Base-by-base conservation (phyloP, 2,329 filamentous ascomycete species). In the Fusarium haematococcum region DNA sequence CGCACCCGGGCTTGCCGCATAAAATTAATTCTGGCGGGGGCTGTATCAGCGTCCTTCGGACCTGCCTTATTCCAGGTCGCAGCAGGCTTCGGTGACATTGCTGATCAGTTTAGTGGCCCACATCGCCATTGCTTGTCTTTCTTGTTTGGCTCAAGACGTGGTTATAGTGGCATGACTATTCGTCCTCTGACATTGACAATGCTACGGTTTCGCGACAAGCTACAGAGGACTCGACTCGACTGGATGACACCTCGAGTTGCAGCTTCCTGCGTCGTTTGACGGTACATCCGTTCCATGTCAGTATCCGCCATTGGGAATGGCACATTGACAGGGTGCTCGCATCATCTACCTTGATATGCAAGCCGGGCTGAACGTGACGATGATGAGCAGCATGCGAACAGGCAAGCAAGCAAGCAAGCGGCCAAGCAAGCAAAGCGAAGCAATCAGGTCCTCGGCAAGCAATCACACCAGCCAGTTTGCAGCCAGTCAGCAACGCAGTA, bases 1-100 rank as follows among this genome's bases (percentile, higher is more conserved):
- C 41, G 41, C 54, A 67, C 69, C 67, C 75, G 77, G 72, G 76
- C 58, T 78, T 76, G 67, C 76, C 77, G 78, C 78, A 79, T 80
- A 78, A 79, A 78, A 78, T 72, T 69, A 74, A 69, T 74, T 62
- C 67, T 75, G 56, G 54, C 25, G 57, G 70, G 69, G 65, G 58
- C 68, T 61, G 58, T 75, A 63, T 68, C 33, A 65, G 54, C 48
- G 8, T 52, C 35, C 20, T 43, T 60, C 64, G 25, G 67, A 66
- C 27, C 45, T 62, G 70, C 67, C 68, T 48, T 67, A 74, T 74
- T 75, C 58, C 66, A 43, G 65, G 65, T 37, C 58, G 27, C 30
- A 48, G 33, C 68, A 37, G 25, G 35, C 33, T 54, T 68, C 67
- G 60, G 68, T 62, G 48, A 61, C 60, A 57, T 63, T 45, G 61